These are phyloP conservation scores for Flueggea neowawraea DNA, from an alignment of 441 rosid species.

Conservation along the genomic window DNA sequence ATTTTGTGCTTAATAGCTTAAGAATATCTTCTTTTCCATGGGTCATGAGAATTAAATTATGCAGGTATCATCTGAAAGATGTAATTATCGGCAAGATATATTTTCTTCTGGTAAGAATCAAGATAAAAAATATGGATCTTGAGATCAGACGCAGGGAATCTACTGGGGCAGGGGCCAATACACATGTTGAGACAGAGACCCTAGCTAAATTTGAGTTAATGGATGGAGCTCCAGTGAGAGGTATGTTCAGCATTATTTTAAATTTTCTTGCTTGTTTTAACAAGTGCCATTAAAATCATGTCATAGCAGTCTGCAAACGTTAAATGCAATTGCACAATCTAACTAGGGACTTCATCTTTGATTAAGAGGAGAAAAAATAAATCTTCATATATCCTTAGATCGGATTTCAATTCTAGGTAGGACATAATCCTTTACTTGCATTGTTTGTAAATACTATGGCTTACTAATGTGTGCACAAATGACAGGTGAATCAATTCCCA, in stretches of 20 bases:
- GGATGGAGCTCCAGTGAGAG: slow-evolving; percentile 99
- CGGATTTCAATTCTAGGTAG: too few relatives aligned
- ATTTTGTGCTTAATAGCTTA: too few relatives aligned
- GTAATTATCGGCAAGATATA: slow-evolving; percentile 93
- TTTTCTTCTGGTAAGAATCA: slow-evolving; percentile 91
- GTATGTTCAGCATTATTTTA: slow-evolving; percentile 28
- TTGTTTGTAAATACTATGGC: neutral
- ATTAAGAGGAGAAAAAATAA: too few relatives aligned
- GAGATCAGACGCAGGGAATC: slow-evolving; percentile 98
- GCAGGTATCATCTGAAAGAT: slow-evolving; percentile 95
- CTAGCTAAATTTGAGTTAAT: slow-evolving; percentile 95
- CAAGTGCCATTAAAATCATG: neutral
- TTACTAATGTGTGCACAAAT: slow-evolving; percentile 5
- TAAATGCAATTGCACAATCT: too few relatives aligned
- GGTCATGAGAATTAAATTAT: slow-evolving; percentile 13
- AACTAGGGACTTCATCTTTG: too few relatives aligned
- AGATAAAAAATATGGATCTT: slow-evolving; percentile 97
- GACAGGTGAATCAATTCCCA: slow-evolving; percentile 92
- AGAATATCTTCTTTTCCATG: neutral
- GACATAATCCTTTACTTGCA: neutral
- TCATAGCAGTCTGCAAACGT: neutral
- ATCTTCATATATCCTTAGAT: too few relatives aligned
- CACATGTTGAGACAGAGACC: slow-evolving; percentile 97
- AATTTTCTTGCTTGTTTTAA: slow-evolving; percentile 2
- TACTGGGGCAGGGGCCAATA: slow-evolving; percentile 91